Percentiles rank a stretch among this genome's conserved stretches.
These are phyloP conservation scores for Pseudozyma thailandica DNA, from an alignment of 1,284 basidiomycete species.

Conservation along the genomic window DNA sequence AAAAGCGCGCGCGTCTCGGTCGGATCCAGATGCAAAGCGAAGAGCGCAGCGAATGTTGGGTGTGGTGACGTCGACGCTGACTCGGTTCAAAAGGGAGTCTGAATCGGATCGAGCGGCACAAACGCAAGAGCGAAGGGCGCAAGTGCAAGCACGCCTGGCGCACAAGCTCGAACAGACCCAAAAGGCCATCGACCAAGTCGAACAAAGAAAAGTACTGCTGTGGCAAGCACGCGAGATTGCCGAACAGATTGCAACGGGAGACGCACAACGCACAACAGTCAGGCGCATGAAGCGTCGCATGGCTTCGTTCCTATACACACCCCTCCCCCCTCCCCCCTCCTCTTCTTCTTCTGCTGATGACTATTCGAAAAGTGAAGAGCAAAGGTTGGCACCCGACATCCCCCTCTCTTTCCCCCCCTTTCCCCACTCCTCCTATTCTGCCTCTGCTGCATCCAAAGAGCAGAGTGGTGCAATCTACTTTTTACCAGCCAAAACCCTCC, in stretches of 20 bases:
- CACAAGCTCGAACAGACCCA: constrained; percentile 9
- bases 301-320: constrained; percentile 35
- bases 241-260: constrained; percentile 13
- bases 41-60: constrained; percentile 30
- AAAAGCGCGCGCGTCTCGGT: background rate
- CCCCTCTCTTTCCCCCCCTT: constrained; percentile 4
- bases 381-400: constrained; percentile 12
- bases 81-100: constrained; percentile 33
- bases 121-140: constrained; percentile 7
- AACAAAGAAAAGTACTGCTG: background rate
- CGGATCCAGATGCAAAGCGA: constrained; percentile 9
- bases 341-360: too few species aligned
- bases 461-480: constrained; percentile 22
- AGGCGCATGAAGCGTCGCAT: constrained; percentile 27
- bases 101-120: constrained; percentile 9
- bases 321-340: too few species aligned
- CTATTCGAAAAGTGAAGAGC: background rate
- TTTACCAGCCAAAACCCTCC: constrained; percentile 25
- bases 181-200: background rate
- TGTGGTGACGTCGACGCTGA: constrained; percentile 26
- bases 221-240: constrained; percentile 32
- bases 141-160: constrained; percentile 19
- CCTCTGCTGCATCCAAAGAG: too few species aligned
- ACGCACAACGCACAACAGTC: constrained; percentile 24
- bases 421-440: too few species aligned